Percentiles rank a stretch among this genome's conserved stretches.
These are phyloP conservation scores for Colletotrichum neosansevieriae DNA, from an alignment of 2,329 filamentous ascomycete genomes.

Conservation along the genomic window DNA sequence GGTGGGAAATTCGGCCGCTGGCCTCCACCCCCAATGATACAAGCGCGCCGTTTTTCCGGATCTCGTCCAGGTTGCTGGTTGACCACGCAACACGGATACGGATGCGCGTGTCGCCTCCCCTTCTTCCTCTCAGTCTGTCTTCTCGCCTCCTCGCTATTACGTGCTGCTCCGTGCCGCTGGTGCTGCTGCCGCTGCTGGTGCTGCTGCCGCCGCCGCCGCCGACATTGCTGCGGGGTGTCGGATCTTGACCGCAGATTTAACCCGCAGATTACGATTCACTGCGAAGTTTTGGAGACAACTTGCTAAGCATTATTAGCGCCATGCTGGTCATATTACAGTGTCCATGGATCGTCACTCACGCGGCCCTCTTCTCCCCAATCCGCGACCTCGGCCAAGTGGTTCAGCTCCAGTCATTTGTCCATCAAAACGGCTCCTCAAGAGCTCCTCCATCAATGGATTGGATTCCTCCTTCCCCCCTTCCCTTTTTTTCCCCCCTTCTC, in stretches of 20 bases:
- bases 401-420: conserved; percentile 13
- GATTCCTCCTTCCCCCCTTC: neutral
- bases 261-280: conserved; percentile 26
- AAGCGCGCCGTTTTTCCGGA: conserved; percentile 21
- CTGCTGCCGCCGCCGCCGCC: neutral
- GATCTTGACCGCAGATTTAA: conserved; percentile 29
- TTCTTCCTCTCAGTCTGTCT: neutral
- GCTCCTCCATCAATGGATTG: neutral
- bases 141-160: neutral
- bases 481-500: neutral
- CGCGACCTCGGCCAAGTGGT: neutral
- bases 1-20: conserved; percentile 18
- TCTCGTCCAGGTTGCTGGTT: conserved; percentile 26
- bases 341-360: conserved; percentile 29
- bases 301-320: conserved; percentile 17
- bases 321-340: conserved; percentile 21
- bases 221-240: conserved; percentile 4
- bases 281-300: neutral
- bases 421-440: neutral
- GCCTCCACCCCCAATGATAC: conserved; percentile 21
- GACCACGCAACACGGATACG: conserved; percentile 13
- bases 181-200: neutral
- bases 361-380: conserved; percentile 1
- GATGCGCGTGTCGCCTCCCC: too few species aligned
- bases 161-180: neutral